Evolutionary conservation across 2,329 filamentous ascomycete species (phyloP), one percentile per base, ranked within the genome.

Genomic region (Alternaria brassicae): DNA sequence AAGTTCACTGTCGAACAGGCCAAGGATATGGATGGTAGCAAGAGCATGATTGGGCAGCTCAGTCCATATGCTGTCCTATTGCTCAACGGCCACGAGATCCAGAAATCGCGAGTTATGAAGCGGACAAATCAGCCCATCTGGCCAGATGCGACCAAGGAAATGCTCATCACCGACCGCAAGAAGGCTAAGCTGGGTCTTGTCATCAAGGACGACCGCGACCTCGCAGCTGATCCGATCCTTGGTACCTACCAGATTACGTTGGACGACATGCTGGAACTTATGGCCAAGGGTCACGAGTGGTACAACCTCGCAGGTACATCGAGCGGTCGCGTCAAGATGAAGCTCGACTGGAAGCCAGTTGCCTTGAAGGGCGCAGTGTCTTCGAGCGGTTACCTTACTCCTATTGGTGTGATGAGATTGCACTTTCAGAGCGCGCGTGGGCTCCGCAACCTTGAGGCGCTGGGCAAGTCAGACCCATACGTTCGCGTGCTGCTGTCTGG

Each of bases 391-490:
- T 99, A 99, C 77, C 84, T 96, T 59, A 94, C 91, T 2, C 95
- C 95, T 0, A 91, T 99, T 66, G 95, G 95, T 79, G 93, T 99
- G 21, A 92, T 98, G 88, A 89, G 95, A 63, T 84, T 99, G 67
- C 93, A 99, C 78, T 94, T 98, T 82, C 87, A 91, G 80, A 89
- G 87, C 71, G 95, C 92, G 28, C 86, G 84, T 49, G 88, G 93
- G 69, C 85, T 99, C 41, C 91, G 93, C 60, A 99, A 99, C 77
- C 85, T 97, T 53, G 95, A 99, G 79, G 92, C 92, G 2, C 87
- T 99, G 78, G 95, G 95, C 79, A 98, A 98, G 79, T 98, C 95
- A 1, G 96, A 99, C 77, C 92, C 95, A 0, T 99, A 99, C 71
- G 91, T 89, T 21, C 89, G 94, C 40, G 90, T 98, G 1, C 79